Evolutionary conservation across 2,329 filamentous ascomycete species (phyloP).

Genomic region (Penicillium concentricum): DNA sequence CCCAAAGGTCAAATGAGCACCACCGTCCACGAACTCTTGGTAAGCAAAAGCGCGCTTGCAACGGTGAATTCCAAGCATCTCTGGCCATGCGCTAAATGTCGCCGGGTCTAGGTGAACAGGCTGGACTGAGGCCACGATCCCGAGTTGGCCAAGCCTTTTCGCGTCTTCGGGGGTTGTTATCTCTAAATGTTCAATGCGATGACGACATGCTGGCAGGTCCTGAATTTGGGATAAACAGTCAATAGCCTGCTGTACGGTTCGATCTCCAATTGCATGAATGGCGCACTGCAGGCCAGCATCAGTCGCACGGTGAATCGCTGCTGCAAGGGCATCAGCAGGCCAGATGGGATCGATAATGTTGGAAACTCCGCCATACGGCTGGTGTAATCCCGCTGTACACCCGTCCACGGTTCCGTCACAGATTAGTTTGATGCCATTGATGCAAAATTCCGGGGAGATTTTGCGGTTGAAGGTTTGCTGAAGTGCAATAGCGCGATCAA

Average conservation of each 20-base stretch:
- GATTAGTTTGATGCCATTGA: slow-evolving; percentile 52
- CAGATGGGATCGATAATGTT: slow-evolving; percentile 45
- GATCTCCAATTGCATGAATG: slow-evolving; percentile 52
- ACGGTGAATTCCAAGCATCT: slow-evolving; percentile 44
- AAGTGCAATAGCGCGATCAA: slow-evolving; percentile 47
- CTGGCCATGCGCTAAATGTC: slow-evolving; percentile 49
- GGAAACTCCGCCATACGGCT: slow-evolving; percentile 42
- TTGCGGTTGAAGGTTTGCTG: slow-evolving; percentile 40
- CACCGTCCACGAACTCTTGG: slow-evolving; percentile 45
- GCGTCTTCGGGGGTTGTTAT: slow-evolving; percentile 49
- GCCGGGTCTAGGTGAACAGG: slow-evolving; percentile 44
- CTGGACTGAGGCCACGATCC: slow-evolving; percentile 45
- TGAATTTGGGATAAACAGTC: slow-evolving; percentile 24
- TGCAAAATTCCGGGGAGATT: slow-evolving; percentile 44
- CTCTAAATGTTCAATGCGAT: slow-evolving; percentile 54
- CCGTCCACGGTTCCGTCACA: slow-evolving; percentile 53
- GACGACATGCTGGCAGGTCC: slow-evolving; percentile 35
- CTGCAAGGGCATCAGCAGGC: slow-evolving; percentile 40
- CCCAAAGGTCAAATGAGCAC: slow-evolving; percentile 47
- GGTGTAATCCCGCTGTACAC: slow-evolving; percentile 29
- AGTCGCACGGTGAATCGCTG: slow-evolving; percentile 46
- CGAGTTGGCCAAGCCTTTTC: slow-evolving; percentile 44
- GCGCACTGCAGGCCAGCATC: slow-evolving; percentile 49
- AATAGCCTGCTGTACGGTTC: slow-evolving; percentile 46
- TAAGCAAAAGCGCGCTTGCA: slow-evolving; percentile 52